These are phyloP conservation scores for Xylaria sp. DNA, from an alignment of 2,329 filamentous ascomycete species.

Conservation along the genomic window DNA sequence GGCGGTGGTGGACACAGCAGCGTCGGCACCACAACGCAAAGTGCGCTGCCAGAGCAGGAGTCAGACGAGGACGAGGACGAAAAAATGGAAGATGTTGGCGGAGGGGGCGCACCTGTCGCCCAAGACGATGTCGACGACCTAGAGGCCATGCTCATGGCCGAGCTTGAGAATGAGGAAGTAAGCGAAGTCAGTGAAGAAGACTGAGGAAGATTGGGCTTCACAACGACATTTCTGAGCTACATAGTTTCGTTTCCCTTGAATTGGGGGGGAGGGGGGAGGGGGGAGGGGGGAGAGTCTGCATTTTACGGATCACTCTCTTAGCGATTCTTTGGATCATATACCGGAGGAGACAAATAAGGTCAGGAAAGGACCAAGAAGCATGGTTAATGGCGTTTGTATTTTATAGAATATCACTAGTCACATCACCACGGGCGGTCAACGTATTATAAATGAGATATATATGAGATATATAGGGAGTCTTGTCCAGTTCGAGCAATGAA, in stretches of 20 bases:
- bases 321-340: constrained; percentile 12
- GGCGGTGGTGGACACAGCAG: constrained; percentile 34
- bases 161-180: constrained; percentile 44
- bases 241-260: neutral
- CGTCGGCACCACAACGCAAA: constrained; percentile 34
- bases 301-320: constrained; percentile 14
- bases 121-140: constrained; percentile 49
- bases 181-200: constrained; percentile 52
- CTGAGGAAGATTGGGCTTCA: constrained; percentile 31
- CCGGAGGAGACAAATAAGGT: neutral
- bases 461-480: neutral
- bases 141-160: constrained; percentile 48
- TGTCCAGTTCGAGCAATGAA: neutral
- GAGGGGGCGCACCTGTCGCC: constrained; percentile 44
- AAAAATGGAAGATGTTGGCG: constrained; percentile 49
- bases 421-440: neutral
- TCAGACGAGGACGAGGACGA: constrained; percentile 50
- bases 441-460: neutral
- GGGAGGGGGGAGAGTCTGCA: constrained; percentile 23
- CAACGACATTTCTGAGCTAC: neutral
- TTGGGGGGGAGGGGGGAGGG: too few relatives aligned
- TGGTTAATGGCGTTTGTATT: constrained; percentile 25
- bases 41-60: constrained; percentile 43
- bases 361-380: constrained; percentile 17
- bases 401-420: constrained; percentile 13